phyloP scores from a whole-genome alignment of 2,329 filamentous ascomycete genomes.

The Elsinoe ampelina region DNA sequence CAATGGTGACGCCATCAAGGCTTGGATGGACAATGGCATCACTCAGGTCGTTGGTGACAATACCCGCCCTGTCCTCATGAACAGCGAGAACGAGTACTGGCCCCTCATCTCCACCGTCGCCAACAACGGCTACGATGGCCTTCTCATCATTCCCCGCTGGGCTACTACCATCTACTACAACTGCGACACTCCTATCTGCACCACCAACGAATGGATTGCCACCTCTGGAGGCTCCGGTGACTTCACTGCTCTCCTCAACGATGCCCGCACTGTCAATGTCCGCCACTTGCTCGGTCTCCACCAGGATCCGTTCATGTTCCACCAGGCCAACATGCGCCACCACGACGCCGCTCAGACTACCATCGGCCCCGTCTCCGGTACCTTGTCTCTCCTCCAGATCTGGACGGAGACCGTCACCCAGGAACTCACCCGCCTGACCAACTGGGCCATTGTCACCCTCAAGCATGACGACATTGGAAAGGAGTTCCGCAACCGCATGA shows the following conservation, averaged over 20 bases:
- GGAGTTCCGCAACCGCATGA: constrained; percentile 44
- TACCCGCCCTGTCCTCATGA: constrained; percentile 47
- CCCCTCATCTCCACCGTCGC: constrained; percentile 45
- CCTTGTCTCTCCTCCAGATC: constrained; percentile 47
- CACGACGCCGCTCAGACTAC: constrained; percentile 39
- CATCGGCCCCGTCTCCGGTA: constrained; percentile 39
- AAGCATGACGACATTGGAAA: constrained; percentile 48
- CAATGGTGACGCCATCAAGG: constrained; percentile 53
- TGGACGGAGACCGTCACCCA: constrained; percentile 48
- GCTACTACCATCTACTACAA: constrained; percentile 57
- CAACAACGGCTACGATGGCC: constrained; percentile 46
- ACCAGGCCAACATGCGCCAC: constrained; percentile 52
- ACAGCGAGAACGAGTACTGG: constrained; percentile 44
- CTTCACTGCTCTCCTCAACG: constrained; percentile 43
- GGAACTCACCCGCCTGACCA: constrained; percentile 45
- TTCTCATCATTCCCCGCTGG: constrained; percentile 51
- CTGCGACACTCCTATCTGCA: constrained; percentile 49
- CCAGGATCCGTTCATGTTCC: constrained; percentile 53
- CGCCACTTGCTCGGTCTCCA: constrained; percentile 49
- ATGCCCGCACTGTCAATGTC: constrained; percentile 45
- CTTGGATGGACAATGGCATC: constrained; percentile 53
- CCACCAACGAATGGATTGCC: constrained; percentile 50
- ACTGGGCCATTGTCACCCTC: constrained; percentile 46
- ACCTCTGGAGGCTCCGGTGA: constrained; percentile 47
- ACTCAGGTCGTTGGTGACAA: constrained; percentile 55